Evolutionary conservation across 192 early-diverging fungal genomes (phyloP), one percentile per base, ranked within the genome.

Genomic region (Phlyctochytrium planicorne): DNA sequence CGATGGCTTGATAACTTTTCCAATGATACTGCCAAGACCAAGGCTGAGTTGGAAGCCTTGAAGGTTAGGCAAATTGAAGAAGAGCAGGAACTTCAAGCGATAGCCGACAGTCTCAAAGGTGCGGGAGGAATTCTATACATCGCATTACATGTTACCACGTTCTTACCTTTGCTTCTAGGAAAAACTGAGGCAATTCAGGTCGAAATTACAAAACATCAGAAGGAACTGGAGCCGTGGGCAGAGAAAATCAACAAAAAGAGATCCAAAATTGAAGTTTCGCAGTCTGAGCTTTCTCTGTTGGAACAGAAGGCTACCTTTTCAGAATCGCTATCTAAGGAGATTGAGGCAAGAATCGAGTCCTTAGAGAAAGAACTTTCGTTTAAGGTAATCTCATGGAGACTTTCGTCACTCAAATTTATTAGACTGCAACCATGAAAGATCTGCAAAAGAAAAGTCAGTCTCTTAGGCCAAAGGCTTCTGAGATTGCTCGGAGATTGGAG

Each of bases 151-250:
- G 20, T 47, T 47, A n/a, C n/a, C n/a, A n/a, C n/a, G n/a, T n/a
- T n/a, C n/a, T n/a, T n/a, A n/a, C n/a, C n/a, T n/a, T n/a, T n/a
- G n/a, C n/a, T n/a, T 25, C 0, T 56, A 80, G 83, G 90, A 36
- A 98, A 98, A 73, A 97, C 97, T 0, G 87, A 92, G 34, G 81
- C 62, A n/a, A 90, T 91, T 67, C 87, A 92, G 47, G 72, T 78
- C 30, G 74, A 92, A 50, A 94, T 99, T 24, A 92, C 93, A 69
- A 79, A 89, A 56, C 85, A 92, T 66, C 92, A 99, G 73, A 84
- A 83, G 29, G 86, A 92, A 63, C 76, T 97, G 23, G 88, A 87
- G 2, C 97, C 96, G 0, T 95, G 91, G 91, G 81, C 80, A 47
- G 93, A 95, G 65, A 90, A 89, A 73, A 87, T 94, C 68, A 88